Evolutionary conservation across 495 filamentous ascomycete genomes (phyloP).

Genomic region (Lasiosphaeris hirsuta): DNA sequence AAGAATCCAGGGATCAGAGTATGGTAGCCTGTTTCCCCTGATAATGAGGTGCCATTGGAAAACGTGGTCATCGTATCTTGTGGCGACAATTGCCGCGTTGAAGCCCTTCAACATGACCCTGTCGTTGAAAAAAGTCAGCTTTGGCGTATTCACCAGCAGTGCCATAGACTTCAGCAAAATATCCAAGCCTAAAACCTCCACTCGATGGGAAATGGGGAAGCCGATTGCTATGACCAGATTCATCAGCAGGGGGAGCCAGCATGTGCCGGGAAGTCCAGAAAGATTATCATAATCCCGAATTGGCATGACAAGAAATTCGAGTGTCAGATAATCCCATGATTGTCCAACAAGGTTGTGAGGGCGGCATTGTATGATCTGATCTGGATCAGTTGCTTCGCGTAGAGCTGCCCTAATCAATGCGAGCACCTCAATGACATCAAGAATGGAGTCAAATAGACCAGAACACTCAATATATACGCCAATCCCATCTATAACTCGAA

Average conservation of each 20-base stretch:
- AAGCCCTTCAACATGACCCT: conserved; percentile 5
- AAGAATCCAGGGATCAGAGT: not conserved
- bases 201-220: not conserved
- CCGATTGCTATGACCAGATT: conserved; percentile 8
- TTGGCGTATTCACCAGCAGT: not conserved
- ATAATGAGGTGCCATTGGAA: conserved; percentile 3
- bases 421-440: not conserved
- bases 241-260: not conserved
- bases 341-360: too few species aligned
- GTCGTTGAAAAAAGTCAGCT: conserved; percentile 4
- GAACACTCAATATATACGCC: not conserved
- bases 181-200: not conserved
- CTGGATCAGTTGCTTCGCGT: not conserved
- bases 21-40: not conserved
- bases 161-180: conserved; percentile 5
- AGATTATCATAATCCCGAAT: not conserved
- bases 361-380: not conserved
- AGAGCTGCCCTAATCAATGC: conserved; percentile 1
- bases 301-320: not conserved
- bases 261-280: not conserved
- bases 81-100: conserved; percentile 4
- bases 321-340: not conserved
- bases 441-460: not conserved
- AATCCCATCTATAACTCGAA: not conserved
- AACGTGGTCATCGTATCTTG: not conserved